Base-by-base conservation (phyloP, 352 stramenopile genomes). In the Pythium grandisporangium region DNA sequence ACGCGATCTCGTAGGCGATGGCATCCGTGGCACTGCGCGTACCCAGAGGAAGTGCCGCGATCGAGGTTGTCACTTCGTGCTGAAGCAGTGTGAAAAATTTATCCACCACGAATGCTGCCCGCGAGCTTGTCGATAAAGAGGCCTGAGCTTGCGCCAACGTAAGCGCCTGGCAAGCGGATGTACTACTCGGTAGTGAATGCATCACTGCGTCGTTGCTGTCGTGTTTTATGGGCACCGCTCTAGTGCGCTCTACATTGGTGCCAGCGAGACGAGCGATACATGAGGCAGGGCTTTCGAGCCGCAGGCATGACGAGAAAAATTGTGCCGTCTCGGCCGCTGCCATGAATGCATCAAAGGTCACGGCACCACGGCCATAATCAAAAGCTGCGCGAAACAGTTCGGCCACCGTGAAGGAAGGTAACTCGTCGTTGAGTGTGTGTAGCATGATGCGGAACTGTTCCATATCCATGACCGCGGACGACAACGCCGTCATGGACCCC, bases 371-470 rank as follows among this genome's bases (percentile, higher is more conserved):
- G 2, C 81, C 79, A 11, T 52, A 41, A 7, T 62, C 66, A 25
- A 84, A 91, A 0, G 80, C 58, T 11, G 72, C 64, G 20, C 80
- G 66, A 29, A 80, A 93, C 12, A 88, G 61, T 1, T 53, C 72
- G 0, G 74, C 80, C 3, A 84, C 45, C 53, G 67, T 63, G 21
- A 73, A 82, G 0, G 71, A 60, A 5, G 79, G 72, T 5, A 82
- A 75, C 30, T 90, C 73, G 38, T 84, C 61, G 42, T 94, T 89
- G 4, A 94, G 46, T 8, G 84, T 91, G 24, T 57, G 63, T 11
- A 95, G 59, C 71, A 96, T 95, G 17, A 84, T 66, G 1, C 70
- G 66, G 44, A 96, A 96, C 52, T 96, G 87, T 38, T 91, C 79
- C 61, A 95, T 91, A 50, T 97, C 87, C 66, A 97, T 92, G 2